Conservation (phyloP, 1,284 basidiomycete genomes). For the Trametes hirsuta region DNA sequence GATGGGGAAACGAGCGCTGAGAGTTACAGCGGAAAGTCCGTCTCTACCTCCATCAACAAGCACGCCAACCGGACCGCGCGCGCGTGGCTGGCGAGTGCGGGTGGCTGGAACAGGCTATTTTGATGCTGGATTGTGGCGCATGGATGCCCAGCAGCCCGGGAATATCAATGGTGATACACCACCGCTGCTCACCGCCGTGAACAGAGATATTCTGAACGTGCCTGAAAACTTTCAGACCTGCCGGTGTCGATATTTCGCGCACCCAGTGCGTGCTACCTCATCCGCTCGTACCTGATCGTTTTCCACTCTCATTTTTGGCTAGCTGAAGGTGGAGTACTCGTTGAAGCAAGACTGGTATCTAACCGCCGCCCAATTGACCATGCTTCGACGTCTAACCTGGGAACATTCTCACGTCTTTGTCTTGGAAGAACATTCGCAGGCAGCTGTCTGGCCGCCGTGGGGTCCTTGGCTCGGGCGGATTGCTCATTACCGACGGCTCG, state of each 20-base stretch:
- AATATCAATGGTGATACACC: neutral
- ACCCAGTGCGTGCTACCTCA: neutral
- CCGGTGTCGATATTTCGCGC: neutral
- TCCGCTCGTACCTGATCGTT: neutral
- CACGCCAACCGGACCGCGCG: neutral
- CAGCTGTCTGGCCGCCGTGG: too few relatives aligned
- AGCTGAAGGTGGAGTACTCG: too few relatives aligned
- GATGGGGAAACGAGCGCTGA: neutral
- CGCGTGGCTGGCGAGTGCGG: neutral
- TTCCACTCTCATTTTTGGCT: too few relatives aligned
- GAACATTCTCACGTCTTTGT: too few relatives aligned
- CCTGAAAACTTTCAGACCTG: neutral
- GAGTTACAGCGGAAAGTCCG: neutral
- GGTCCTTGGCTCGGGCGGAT: too few relatives aligned
- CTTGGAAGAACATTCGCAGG: too few relatives aligned
- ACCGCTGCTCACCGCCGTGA: neutral
- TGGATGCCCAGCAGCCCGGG: neutral
- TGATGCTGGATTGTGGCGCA: neutral
- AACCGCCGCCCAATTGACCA: too few relatives aligned
- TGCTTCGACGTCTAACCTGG: too few relatives aligned
- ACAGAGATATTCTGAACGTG: neutral
- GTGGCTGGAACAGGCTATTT: neutral
- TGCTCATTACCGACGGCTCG: too few relatives aligned
- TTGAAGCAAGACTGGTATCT: too few relatives aligned
- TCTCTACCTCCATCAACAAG: too few relatives aligned